These are phyloP conservation scores for Aspergillus panamensis DNA, from an alignment of 495 filamentous ascomycete species.

Conservation along the genomic window DNA sequence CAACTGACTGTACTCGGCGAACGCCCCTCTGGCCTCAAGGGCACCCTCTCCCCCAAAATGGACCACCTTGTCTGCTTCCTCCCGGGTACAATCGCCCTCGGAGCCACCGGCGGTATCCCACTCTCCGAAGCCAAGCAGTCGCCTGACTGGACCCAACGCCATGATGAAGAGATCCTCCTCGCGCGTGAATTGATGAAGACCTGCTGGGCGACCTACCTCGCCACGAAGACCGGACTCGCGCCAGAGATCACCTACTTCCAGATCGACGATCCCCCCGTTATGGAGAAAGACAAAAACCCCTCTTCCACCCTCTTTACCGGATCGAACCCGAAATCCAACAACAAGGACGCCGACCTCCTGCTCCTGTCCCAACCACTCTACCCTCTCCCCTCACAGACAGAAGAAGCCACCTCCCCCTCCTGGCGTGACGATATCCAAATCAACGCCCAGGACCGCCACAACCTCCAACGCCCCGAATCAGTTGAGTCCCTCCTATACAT, in stretches of 20 bases:
- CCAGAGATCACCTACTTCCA: conserved; percentile 91
- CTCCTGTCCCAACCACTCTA: conserved; percentile 35
- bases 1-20: conserved; percentile 85
- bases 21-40: conserved; percentile 68
- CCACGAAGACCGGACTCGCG: conserved; percentile 81
- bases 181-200: conserved; percentile 90
- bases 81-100: conserved; percentile 91
- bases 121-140: conserved; percentile 70
- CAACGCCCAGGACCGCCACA: conserved; percentile 73
- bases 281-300: conserved; percentile 42
- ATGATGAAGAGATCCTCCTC: conserved; percentile 82
- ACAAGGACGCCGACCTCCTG: conserved; percentile 26
- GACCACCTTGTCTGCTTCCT: conserved; percentile 98
- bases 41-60: conserved; percentile 78
- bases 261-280: conserved; percentile 51
- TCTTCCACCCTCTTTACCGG: conserved; percentile 27
- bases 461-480: conserved; percentile 94
- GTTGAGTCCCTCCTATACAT: conserved; percentile 95
- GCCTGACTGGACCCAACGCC: conserved; percentile 65
- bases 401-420: conserved; percentile 16
- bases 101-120: conserved; percentile 72
- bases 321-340: conserved; percentile 13
- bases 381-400: conserved; percentile 5
- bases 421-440: conserved; percentile 78
- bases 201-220: conserved; percentile 95